Base-by-base conservation (phyloP, 2,329 filamentous ascomycete species). In the Alternaria triticimaculans region DNA sequence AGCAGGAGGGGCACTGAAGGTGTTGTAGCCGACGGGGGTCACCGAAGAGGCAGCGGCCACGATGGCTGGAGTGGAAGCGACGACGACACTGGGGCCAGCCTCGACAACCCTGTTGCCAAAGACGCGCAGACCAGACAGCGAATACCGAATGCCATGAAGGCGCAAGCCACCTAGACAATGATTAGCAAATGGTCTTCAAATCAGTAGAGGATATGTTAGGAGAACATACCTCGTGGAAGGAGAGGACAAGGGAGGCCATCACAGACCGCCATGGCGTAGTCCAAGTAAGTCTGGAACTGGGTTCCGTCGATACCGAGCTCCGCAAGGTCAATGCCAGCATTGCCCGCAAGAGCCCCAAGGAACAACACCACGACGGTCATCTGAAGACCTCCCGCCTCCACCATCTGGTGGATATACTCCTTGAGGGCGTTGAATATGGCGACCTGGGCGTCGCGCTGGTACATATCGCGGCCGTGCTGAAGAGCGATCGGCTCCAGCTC, bases 311-410 rank as follows among this genome's bases (percentile, higher is more conserved):
- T 46, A 28, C 60, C 49, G 20, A 63, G 49, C 43, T 58, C 43
- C 6, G 46, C 55, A 15, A 62, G 43, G 33, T 58, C 48, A 49
- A 58, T n/a, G 21, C 55, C 26, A 33, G 48, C 20, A 25, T 23
- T 21, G 37, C 20, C n/a, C 10, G 28, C 21, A 18, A 62, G 43
- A 23, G 18, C 48, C 9, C 55, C 43, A n/a, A 63, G 9, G 50
- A 59, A 63, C 4, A 63, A 21, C 15, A 61, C 59, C 4, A 20
- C 18, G 7, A 61, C 33, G 6, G 56, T 18, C 50, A 60, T 60
- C 18, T 43, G 15, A 15, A 30, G 14, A 23, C 48, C 48, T 7
- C 48, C 57, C 15, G 30, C 18, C 43, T 56, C 54, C 26, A 48
- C 45, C 21, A 48, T 48, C 45, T 4, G 21, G 45, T 26, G 21